These are phyloP conservation scores for Stagonosporopsis cucurbitacearum DNA, from an alignment of 2,329 filamentous ascomycete species.

Conservation along the genomic window DNA sequence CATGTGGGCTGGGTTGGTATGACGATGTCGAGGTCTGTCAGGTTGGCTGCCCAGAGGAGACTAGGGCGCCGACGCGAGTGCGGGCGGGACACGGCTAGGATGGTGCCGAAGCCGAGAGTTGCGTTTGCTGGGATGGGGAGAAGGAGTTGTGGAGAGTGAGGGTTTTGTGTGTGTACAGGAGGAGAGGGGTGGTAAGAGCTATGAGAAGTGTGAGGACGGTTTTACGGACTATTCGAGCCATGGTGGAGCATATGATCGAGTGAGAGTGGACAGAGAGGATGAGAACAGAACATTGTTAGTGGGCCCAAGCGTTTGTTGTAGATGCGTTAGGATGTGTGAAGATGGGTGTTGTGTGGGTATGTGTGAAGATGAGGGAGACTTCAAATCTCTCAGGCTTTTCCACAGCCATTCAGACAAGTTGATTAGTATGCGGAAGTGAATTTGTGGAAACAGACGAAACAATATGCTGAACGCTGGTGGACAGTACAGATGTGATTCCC, in stretches of 20 bases:
- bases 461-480: background rate
- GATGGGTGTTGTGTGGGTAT: too few relatives aligned
- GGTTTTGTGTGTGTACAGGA: background rate
- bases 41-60: constrained; percentile 48
- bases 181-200: background rate
- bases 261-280: background rate
- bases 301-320: background rate
- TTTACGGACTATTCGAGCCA: background rate
- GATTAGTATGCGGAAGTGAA: background rate
- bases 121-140: constrained; percentile 16
- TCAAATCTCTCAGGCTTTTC: background rate
- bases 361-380: background rate
- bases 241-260: background rate
- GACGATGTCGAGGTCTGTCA: constrained; percentile 48
- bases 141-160: background rate
- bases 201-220: background rate
- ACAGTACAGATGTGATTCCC: background rate
- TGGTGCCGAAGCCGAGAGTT: constrained; percentile 42
- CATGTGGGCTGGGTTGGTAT: constrained; percentile 49
- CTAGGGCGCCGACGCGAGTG: constrained; percentile 43
- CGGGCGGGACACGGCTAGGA: constrained; percentile 48
- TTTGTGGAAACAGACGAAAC: background rate
- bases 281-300: background rate
- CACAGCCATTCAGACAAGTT: background rate
- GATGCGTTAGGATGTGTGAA: too few relatives aligned